phyloP scores from a whole-genome alignment of 2,329 filamentous ascomycete species.

The Setomelanomma holmii region DNA sequence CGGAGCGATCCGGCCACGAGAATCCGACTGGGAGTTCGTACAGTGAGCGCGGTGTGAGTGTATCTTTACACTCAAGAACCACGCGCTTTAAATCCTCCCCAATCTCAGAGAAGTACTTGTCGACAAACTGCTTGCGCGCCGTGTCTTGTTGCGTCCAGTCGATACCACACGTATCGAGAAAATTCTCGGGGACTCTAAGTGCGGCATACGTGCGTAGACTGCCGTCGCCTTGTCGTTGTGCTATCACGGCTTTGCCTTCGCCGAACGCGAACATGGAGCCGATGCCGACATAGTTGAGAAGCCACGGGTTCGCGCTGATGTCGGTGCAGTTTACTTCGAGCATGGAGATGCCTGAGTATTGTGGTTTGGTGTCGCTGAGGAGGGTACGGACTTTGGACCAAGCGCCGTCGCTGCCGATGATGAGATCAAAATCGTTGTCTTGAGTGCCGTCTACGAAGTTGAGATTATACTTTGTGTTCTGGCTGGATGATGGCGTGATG shows the following conservation, averaged over 20 bases:
- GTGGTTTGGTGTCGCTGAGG: conserved; percentile 48
- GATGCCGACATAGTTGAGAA: conserved; percentile 55
- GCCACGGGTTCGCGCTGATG: conserved; percentile 52
- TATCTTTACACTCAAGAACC: conserved; percentile 26
- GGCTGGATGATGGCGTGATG: conserved; percentile 31
- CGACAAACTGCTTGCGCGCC: conserved; percentile 36
- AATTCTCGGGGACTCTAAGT: conserved; percentile 49
- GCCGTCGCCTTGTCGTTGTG: conserved; percentile 60
- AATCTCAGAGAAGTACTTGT: conserved; percentile 36
- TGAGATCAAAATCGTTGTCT: conserved; percentile 51
- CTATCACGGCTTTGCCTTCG: conserved; percentile 49
- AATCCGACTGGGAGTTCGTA: conserved; percentile 62
- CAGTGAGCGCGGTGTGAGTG: conserved; percentile 43
- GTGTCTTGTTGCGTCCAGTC: conserved; percentile 50
- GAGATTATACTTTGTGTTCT: conserved; percentile 25
- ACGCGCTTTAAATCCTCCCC: conserved; percentile 41
- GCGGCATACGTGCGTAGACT: conserved; percentile 53
- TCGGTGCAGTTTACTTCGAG: conserved; percentile 55
- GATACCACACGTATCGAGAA: conserved; percentile 54
- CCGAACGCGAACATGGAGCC: conserved; percentile 42
- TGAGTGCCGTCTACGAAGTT: conserved; percentile 40
- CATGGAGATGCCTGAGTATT: conserved; percentile 56
- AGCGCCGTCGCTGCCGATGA: conserved; percentile 59
- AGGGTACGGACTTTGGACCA: conserved; percentile 50
- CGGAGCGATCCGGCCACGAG: conserved; percentile 57